phyloP scores from a whole-genome alignment of 805 yeast species.

The Clavispora vitiphila region DNA sequence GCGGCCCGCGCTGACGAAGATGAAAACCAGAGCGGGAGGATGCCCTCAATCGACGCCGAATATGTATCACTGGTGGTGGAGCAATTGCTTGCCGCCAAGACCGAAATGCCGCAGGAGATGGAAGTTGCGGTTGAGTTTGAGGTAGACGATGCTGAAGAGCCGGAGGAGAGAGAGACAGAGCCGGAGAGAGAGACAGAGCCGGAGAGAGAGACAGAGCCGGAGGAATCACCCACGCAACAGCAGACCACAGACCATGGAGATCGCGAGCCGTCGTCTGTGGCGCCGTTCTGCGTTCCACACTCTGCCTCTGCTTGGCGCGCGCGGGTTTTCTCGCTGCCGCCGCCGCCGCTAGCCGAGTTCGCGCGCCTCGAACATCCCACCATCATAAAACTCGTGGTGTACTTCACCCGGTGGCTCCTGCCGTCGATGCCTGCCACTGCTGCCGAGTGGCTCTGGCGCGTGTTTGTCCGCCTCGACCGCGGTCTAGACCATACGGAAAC shows the following conservation, averaged over 20 bases:
- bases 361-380: constrained; percentile 25
- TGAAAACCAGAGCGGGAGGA: no score
- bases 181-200: no score
- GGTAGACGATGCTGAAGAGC: constrained; percentile 4
- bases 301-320: constrained; percentile 30
- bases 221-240: no score
- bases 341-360: constrained; percentile 24
- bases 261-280: background rate
- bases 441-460: constrained; percentile 33
- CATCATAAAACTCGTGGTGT: constrained; percentile 29
- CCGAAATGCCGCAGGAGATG: constrained; percentile 1
- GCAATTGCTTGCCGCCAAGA: background rate
- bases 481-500: constrained; percentile 29
- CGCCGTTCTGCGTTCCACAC: constrained; percentile 13
- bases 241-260: no score
- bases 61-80: constrained; percentile 1
- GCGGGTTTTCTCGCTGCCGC: constrained; percentile 21
- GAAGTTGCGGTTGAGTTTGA: constrained; percentile 6
- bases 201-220: no score
- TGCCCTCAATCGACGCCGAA: background rate
- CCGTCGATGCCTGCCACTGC: constrained; percentile 20
- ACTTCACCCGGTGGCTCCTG: constrained; percentile 36
- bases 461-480: constrained; percentile 32
- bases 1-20: background rate
- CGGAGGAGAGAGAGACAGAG: no score